Evolutionary conservation across 2,329 filamentous ascomycete genomes (phyloP).

Genomic region (Colletotrichum tabaci): DNA sequence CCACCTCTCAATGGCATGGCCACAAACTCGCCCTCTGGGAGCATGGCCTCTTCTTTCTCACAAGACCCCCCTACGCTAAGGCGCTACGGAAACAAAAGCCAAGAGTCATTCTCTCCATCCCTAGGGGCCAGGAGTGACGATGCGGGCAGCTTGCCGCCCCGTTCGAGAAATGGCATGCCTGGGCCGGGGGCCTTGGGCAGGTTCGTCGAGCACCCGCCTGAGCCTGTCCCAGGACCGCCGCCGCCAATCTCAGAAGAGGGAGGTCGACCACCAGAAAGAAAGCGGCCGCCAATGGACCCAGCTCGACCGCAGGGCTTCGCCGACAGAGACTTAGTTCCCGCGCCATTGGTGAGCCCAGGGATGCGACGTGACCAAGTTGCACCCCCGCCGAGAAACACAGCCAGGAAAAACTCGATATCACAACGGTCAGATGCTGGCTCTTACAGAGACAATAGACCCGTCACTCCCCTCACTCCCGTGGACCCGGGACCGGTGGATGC

Average conservation of each 20-base stretch:
- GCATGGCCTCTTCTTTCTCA: constrained; percentile 65
- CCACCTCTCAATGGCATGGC: constrained; percentile 36
- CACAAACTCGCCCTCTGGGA: constrained; percentile 63
- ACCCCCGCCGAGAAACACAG: constrained; percentile 67
- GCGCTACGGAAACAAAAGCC: constrained; percentile 69
- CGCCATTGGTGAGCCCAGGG: constrained; percentile 68
- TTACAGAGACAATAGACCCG: constrained; percentile 52
- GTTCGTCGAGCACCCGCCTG: constrained; percentile 49
- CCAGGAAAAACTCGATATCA: constrained; percentile 60
- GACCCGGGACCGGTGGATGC: constrained; percentile 20
- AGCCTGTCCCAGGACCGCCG: constrained; percentile 46
- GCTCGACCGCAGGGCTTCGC: constrained; percentile 62
- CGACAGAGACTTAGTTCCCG: constrained; percentile 70
- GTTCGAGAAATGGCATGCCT: constrained; percentile 66
- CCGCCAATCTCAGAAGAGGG: constrained; percentile 48
- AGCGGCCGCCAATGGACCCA: constrained; percentile 77
- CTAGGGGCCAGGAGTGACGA: constrained; percentile 66
- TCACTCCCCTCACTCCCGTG: constrained; percentile 41
- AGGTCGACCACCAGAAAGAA: constrained; percentile 73
- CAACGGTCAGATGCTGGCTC: constrained; percentile 52
- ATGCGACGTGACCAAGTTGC: constrained; percentile 61
- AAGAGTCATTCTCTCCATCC: constrained; percentile 69
- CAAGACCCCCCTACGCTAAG: constrained; percentile 61
- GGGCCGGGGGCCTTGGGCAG: constrained; percentile 57
- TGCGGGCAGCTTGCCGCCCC: constrained; percentile 63